These are phyloP conservation scores for Capronia epimyces DNA, from an alignment of 2,329 filamentous ascomycete genomes.

Conservation along the genomic window DNA sequence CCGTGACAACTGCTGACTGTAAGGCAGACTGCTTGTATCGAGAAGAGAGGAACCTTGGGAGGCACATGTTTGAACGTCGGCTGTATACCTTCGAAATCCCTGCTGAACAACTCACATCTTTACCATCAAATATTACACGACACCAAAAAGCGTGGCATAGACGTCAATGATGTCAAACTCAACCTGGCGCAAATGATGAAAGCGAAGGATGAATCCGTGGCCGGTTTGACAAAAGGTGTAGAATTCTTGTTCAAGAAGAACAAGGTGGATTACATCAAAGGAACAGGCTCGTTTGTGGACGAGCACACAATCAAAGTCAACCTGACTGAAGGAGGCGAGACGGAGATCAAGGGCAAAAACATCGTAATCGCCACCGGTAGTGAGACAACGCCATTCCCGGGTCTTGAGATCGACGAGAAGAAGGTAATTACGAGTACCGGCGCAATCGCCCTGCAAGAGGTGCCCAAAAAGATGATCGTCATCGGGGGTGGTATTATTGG, in stretches of 20 bases:
- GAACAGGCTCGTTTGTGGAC: slow-evolving; percentile 76
- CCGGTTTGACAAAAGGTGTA: slow-evolving; percentile 87
- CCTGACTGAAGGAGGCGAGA: slow-evolving; percentile 86
- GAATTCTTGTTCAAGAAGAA: slow-evolving; percentile 99
- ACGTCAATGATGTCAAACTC: slow-evolving; percentile 93
- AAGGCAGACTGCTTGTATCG: slow-evolving; percentile 82
- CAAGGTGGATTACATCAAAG: slow-evolving; percentile 96
- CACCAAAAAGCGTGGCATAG: slow-evolving; percentile 93
- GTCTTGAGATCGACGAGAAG: slow-evolving; percentile 94
- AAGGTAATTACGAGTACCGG: slow-evolving; percentile 94
- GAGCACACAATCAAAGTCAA: slow-evolving; percentile 89
- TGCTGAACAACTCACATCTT: slow-evolving; percentile 98
- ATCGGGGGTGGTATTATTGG: slow-evolving; percentile 98
- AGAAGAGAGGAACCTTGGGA: slow-evolving; percentile 91
- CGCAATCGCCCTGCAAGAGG: slow-evolving; percentile 79
- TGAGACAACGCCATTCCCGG: slow-evolving; percentile 93
- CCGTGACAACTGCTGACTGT: not conserved
- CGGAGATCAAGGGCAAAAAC: slow-evolving; percentile 84
- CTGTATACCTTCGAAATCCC: slow-evolving; percentile 98
- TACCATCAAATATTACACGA: slow-evolving; percentile 98
- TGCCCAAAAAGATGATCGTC: slow-evolving; percentile 93
- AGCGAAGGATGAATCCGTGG: slow-evolving; percentile 89
- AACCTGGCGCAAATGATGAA: slow-evolving; percentile 97
- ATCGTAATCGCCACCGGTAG: slow-evolving; percentile 95
- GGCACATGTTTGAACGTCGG: slow-evolving; percentile 98